A percentile compares a stretch with the other conserved stretches of the same genome.
These are phyloP conservation scores for Periconia sp. DNA, from an alignment of 2,329 filamentous ascomycete genomes.

Conservation along the genomic window DNA sequence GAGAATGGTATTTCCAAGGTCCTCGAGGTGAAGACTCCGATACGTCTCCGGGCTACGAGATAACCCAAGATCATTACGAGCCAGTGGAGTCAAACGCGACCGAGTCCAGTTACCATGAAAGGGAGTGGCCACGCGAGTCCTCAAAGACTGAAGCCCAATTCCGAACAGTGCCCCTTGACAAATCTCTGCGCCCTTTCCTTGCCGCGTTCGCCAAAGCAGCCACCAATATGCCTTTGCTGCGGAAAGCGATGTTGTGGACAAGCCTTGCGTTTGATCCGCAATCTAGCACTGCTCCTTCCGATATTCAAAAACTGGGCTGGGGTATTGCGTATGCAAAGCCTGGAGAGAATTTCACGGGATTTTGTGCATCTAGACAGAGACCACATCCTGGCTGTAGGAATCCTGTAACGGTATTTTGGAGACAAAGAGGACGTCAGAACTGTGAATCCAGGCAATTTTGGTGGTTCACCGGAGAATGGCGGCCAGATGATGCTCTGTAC, in stretches of 20 bases:
- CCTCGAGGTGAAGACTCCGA: constrained; percentile 1
- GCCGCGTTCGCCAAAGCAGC: constrained; percentile 10
- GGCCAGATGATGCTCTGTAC: no score
- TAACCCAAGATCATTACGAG: constrained; percentile 10
- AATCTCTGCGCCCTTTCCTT: constrained; percentile 7
- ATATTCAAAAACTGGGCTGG: constrained; percentile 1
- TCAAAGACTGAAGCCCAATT: constrained; percentile 1
- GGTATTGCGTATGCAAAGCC: constrained; percentile 8
- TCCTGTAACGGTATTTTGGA: no score
- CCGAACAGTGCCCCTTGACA: constrained; percentile 8
- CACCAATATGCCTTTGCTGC: constrained; percentile 9
- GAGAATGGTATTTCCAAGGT: constrained; percentile 13
- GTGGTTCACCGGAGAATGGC: no score
- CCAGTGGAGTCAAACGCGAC: constrained; percentile 6
- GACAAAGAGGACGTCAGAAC: no score
- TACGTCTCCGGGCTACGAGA: constrained; percentile 5
- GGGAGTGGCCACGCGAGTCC: background rate
- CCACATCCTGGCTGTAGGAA: no score
- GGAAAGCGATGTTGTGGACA: constrained; percentile 7
- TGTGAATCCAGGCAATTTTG: no score
- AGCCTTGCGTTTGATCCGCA: constrained; percentile 2
- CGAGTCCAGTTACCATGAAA: constrained; percentile 3
- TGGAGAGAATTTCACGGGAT: no score
- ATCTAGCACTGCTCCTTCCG: constrained; percentile 1
- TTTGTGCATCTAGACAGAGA: no score